Evolutionary conservation across 768 basidiomycete species (phyloP).

Genomic region (Rhizopogon salebrosus): DNA sequence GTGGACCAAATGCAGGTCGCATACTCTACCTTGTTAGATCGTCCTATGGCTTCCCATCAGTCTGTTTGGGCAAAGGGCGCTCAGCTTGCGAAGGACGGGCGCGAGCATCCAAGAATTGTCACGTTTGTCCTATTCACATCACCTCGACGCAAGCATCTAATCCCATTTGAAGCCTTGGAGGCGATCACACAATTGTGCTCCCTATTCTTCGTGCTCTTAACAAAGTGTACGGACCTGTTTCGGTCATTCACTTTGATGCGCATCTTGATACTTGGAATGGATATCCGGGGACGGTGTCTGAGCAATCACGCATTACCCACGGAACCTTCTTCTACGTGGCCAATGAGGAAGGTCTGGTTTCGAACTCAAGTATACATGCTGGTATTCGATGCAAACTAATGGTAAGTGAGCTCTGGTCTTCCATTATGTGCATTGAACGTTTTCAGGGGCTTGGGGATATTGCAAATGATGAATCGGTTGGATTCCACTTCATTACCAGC

Average conservation of each 20-base stretch:
- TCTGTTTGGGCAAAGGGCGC: constrained; percentile 22
- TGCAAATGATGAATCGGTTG: constrained; percentile 62
- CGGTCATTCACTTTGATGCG: constrained; percentile 81
- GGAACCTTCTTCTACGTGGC: constrained; percentile 86
- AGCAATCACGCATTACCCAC: constrained; percentile 70
- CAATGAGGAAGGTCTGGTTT: constrained; percentile 69
- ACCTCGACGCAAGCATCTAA: neutral
- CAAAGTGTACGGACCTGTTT: constrained; percentile 76
- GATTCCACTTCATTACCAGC: constrained; percentile 74
- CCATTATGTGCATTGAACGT: neutral
- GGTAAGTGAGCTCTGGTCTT: constrained; percentile 26
- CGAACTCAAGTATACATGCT: constrained; percentile 73
- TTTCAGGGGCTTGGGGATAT: constrained; percentile 30
- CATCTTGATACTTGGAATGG: constrained; percentile 61
- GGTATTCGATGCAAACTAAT: constrained; percentile 77
- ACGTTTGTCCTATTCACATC: constrained; percentile 30
- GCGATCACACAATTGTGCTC: constrained; percentile 85
- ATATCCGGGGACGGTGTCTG: constrained; percentile 36
- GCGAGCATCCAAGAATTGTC: constrained; percentile 70
- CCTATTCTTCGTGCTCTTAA: constrained; percentile 79
- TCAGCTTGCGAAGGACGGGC: constrained; percentile 48
- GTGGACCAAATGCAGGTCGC: constrained; percentile 86
- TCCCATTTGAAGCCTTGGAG: constrained; percentile 45
- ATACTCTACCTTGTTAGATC: constrained; percentile 68
- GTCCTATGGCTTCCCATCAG: constrained; percentile 34